Evolutionary conservation across 192 early-diverging fungal genomes (phyloP), one percentile per base, ranked within the genome.

Genomic region (Phycomyces blakesleeanus): DNA sequence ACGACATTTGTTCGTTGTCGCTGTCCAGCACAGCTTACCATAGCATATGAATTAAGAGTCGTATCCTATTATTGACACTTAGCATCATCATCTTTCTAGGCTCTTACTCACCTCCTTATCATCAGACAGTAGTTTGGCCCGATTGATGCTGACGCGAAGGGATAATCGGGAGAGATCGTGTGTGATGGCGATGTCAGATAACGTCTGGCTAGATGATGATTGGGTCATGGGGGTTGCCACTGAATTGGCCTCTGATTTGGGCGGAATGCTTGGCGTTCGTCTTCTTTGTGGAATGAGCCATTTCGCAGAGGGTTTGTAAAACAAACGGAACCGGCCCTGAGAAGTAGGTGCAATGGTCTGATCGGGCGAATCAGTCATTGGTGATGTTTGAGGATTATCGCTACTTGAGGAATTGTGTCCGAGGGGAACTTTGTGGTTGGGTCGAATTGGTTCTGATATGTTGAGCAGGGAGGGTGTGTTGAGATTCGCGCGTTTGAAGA

Each of bases 1-100:
- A 87, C 58, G 8, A 87, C 81, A 24, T 81, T 73, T 18, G 90
- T 92, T 16, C 78, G 81, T 61, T 78, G 75, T n/a, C 62, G 76
- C 29, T 78, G 73, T 38, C 81, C 83, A 8, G 83, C 88, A 58
- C 86, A 73, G 14, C 80, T 76, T 10, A 87, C 57, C 9, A 78
- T 63, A 21, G 77, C 80, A 71, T 78, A 89, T 16, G 64, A 49
- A 61, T 67, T 68, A 7, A 34, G 34, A 22, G 39, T 29, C 18
- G 49, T 54, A 20, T 26, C 24, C 66, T 67, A 47, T 64, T 29
- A 5, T 29, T 29, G 5, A 34, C 29, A 34, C 3, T 34, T 7
- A 34, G 29, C 29, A 7, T 7, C 2, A 7, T 34, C 29, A 2
- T 34, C 29, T 34, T 2, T 34, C 29, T n/a, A n/a, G n/a, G 7